phyloP scores from a whole-genome alignment of 768 basidiomycete genomes.

The Lyophyllum atratum region DNA sequence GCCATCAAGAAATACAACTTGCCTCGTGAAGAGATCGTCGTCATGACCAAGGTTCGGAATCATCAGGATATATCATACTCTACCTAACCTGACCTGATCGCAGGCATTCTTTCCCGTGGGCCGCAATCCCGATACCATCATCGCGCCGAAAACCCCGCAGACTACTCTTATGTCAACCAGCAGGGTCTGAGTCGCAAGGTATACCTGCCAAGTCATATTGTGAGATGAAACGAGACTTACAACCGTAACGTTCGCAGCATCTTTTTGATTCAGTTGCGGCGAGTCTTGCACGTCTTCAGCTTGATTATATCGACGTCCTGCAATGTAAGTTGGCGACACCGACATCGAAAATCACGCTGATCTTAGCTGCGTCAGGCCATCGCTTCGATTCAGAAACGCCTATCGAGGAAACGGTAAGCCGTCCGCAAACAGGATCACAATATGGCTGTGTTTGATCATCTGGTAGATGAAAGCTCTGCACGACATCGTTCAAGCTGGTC shows the following conservation, averaged over 20 bases:
- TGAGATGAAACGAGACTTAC: background rate
- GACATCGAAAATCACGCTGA: constrained; percentile 3
- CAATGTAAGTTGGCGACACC: constrained; percentile 51
- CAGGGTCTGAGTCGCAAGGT: constrained; percentile 40
- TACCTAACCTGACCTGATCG: background rate
- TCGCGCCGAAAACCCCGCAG: background rate
- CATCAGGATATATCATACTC: background rate
- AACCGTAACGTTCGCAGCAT: constrained; percentile 39
- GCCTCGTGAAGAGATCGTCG: constrained; percentile 73
- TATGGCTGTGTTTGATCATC: background rate
- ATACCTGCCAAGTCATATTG: background rate
- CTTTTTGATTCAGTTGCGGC: constrained; percentile 71
- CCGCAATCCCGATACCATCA: background rate
- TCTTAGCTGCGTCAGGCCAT: constrained; percentile 37
- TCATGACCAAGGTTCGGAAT: constrained; percentile 66
- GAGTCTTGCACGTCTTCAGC: constrained; percentile 64
- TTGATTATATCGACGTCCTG: constrained; percentile 77
- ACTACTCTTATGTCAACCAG: constrained; percentile 48
- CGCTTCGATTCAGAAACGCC: constrained; percentile 60
- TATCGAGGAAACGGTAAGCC: constrained; percentile 51
- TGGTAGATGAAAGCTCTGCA: constrained; percentile 66
- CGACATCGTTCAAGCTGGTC: constrained; percentile 64
- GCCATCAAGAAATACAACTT: constrained; percentile 66
- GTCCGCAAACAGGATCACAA: background rate
- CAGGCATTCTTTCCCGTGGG: background rate